Evolutionary conservation across 805 yeast species (phyloP).

Genomic region (Tetrapisispora phaffii): DNA sequence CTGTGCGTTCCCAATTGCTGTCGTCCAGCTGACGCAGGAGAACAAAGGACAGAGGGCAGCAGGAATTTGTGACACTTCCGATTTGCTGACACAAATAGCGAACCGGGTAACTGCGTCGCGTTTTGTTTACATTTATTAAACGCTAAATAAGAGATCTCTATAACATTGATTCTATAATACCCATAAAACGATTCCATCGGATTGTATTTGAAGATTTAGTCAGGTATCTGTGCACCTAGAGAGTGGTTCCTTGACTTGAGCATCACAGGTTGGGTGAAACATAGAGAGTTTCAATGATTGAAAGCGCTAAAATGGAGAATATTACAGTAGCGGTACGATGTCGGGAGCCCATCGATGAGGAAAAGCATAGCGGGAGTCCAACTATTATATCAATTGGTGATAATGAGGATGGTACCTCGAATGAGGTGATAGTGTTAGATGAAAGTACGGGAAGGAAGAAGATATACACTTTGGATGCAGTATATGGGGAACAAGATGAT

Average conservation of each 20-base stretch:
- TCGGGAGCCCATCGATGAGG: conserved; percentile 49
- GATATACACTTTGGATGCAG: conserved; percentile 64
- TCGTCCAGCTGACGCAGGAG: no score
- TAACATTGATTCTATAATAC: no score
- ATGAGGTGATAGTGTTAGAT: conserved; percentile 36
- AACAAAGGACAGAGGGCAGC: no score
- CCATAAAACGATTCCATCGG: no score
- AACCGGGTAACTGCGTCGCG: not conserved
- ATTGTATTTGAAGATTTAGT: no score
- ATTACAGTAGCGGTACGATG: conserved; percentile 57
- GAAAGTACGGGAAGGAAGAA: conserved; percentile 36
- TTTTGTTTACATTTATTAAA: not conserved
- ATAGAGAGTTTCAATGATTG: not conserved
- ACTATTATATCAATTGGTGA: conserved; percentile 33
- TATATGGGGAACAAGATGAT: conserved; percentile 71
- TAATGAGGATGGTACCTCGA: conserved; percentile 28
- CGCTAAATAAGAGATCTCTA: not conserved
- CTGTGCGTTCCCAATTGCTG: no score
- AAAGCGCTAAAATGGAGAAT: conserved; percentile 31
- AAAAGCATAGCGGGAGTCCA: conserved; percentile 45
- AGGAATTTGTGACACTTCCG: not conserved
- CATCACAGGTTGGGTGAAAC: not conserved
- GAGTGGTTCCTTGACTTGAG: not conserved
- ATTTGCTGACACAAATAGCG: not conserved
- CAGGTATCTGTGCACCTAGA: not conserved